Percentiles rank a stretch among this genome's conserved stretches.
Evolutionary conservation across 2,329 filamentous ascomycete genomes (phyloP).

Genomic region (Verticillium nubilum): DNA sequence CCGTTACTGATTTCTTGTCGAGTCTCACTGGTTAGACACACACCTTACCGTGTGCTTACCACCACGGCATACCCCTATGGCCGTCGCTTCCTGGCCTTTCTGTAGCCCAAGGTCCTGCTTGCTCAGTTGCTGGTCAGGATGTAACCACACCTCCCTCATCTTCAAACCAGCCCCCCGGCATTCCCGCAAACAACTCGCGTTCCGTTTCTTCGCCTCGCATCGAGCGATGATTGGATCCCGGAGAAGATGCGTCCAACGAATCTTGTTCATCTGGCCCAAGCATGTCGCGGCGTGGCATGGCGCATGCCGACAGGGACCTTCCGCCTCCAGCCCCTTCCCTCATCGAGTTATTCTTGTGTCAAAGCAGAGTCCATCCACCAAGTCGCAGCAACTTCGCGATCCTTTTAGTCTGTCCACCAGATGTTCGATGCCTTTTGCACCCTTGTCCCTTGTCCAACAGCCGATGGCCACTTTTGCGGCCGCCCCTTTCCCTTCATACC

Average conservation of each 20-base stretch:
- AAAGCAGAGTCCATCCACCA: neutral
- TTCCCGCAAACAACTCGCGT: slow-evolving; percentile 12
- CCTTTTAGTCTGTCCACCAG: neutral
- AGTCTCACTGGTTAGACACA: neutral
- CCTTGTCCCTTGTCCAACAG: neutral
- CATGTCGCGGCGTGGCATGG: neutral
- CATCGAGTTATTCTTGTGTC: neutral
- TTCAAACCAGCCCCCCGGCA: neutral
- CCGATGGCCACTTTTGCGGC: neutral
- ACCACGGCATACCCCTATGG: neutral
- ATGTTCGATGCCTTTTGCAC: neutral
- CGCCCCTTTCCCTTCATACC: neutral
- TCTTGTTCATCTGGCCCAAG: neutral
- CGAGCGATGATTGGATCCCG: neutral
- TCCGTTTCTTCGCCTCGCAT: slow-evolving; percentile 9
- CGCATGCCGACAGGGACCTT: neutral
- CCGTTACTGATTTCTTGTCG: neutral
- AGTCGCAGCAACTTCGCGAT: neutral
- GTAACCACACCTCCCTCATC: neutral
- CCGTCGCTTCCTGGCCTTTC: neutral
- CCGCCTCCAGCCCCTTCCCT: neutral
- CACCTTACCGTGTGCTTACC: neutral
- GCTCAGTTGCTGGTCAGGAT: neutral
- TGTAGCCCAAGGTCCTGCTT: neutral
- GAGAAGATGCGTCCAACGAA: neutral